Base-by-base conservation (phyloP, 169 alveolate species). In the Plasmodium billcollinsi region DNA sequence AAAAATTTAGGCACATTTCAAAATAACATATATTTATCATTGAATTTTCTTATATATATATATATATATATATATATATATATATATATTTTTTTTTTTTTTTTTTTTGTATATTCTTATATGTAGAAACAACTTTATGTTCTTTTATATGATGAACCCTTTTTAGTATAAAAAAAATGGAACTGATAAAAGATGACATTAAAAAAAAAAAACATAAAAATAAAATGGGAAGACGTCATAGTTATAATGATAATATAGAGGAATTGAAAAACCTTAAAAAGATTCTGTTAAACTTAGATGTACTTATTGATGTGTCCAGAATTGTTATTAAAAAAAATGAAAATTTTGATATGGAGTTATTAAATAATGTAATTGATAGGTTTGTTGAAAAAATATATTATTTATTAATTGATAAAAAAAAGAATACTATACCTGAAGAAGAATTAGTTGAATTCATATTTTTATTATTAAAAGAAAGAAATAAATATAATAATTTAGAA, bases 341-440 rank as follows among this genome's bases (percentile, higher is more conserved):
- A 8, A 15, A 67, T 66, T 80, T 80, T 49, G 90, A 67, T 33
- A 54, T 80, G 2, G 63, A 56, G 20, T 69, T 80, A 47, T 67
- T 80, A 67, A 66, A 80, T 59, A 80, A 80, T 59, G 80, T 80
- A 29, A 80, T 52, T 26, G 83, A 80, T 69, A 43, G 80, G 18
- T 80, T 80, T 59, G 90, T 80, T 9, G 83, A 80, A 67, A 80
- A 67, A 71, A 67, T 72, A 66, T 54, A 56, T 15, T 56, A 66
- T 39, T 56, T 80, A 29, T 52, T 80, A 29, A 3, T 21, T 6
- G 80, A 80, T 52, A 45, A 69, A 47, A 62, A 72, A 54, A 54
- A 15, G 14, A 80, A 67, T 52, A 56, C 14, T 12, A 67, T 80
- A 33, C 90, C 90, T 7, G 70, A 80, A 47, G 90, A 80, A 47